phyloP scores from a whole-genome alignment of 768 basidiomycete genomes.

The Tulasnella sp. region DNA sequence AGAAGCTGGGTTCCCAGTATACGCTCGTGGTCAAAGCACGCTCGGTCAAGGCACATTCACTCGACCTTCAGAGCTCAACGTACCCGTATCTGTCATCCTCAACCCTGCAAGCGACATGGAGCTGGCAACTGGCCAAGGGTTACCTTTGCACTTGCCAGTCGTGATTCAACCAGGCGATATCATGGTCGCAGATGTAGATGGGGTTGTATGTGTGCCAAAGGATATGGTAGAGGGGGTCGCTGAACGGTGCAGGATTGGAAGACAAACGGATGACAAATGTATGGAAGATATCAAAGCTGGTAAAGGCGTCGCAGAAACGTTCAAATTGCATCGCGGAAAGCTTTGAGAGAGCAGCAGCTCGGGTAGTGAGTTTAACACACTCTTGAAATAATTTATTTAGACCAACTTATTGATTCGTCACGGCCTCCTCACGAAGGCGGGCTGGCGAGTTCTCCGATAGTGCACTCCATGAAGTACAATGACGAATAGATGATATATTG shows the following conservation, averaged over 20 bases:
- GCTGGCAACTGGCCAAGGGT: constrained; percentile 30
- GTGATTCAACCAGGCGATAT: constrained; percentile 64
- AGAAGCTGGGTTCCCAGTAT: constrained; percentile 62
- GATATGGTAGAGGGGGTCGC: constrained; percentile 44
- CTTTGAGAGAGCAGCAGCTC: too few species aligned
- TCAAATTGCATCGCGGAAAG: constrained; percentile 60
- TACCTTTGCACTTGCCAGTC: constrained; percentile 32
- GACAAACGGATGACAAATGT: constrained; percentile 58
- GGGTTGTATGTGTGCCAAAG: constrained; percentile 71
- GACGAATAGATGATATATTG: too few species aligned
- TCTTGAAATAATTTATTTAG: too few species aligned
- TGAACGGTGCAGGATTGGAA: constrained; percentile 45
- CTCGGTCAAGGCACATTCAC: constrained; percentile 80
- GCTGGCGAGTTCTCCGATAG: too few species aligned
- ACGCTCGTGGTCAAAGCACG: constrained; percentile 70
- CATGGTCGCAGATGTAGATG: constrained; percentile 81
- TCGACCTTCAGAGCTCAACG: constrained; percentile 63
- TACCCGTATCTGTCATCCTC: constrained; percentile 43
- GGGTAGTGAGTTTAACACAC: too few species aligned
- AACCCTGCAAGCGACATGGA: constrained; percentile 25
- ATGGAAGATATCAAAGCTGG: constrained; percentile 68
- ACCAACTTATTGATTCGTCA: too few species aligned
- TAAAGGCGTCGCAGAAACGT: constrained; percentile 63
- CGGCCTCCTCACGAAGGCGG: too few species aligned
- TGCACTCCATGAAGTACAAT: too few species aligned